Conservation (phyloP, 257 asterid species). For the Solanum chiquidenum region DNA sequence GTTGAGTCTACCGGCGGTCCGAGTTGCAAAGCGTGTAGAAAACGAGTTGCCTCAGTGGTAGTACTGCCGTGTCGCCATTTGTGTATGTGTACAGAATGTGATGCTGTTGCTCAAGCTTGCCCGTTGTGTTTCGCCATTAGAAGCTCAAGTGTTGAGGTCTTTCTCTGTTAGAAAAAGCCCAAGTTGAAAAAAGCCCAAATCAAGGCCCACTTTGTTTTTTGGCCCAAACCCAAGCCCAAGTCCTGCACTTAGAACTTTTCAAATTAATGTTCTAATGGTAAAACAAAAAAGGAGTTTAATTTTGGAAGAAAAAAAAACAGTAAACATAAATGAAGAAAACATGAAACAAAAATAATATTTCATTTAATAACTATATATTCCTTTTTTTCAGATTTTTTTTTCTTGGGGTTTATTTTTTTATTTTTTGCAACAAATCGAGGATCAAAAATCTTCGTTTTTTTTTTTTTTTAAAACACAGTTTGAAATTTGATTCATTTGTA, state of each 20-base stretch:
- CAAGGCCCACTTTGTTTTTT: background rate
- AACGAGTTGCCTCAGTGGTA: conserved; percentile 27
- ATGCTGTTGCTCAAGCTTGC: conserved; percentile 28
- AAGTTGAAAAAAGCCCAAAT: background rate
- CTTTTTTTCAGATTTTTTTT: background rate
- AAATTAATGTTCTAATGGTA: background rate
- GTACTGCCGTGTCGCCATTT: conserved; percentile 42
- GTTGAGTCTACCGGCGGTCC: conserved; percentile 20
- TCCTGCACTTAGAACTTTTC: background rate
- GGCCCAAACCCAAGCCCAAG: background rate
- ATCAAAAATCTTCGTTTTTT: background rate
- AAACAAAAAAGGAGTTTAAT: background rate
- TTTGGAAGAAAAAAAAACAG: background rate
- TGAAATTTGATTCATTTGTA: conserved; percentile 13
- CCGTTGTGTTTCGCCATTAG: conserved; percentile 24
- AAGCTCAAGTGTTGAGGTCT: conserved; percentile 38
- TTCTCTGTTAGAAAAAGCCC: conserved; percentile 11
- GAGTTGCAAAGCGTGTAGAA: conserved; percentile 28
- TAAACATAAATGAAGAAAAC: background rate
- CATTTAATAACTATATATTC: background rate
- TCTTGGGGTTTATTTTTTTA: background rate
- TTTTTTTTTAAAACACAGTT: background rate
- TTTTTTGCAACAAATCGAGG: background rate
- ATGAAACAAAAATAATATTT: background rate
- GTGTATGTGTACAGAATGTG: conserved; percentile 28